Evolutionary conservation across 768 basidiomycete genomes (phyloP).

Genomic region (Butyriboletus loyo): DNA sequence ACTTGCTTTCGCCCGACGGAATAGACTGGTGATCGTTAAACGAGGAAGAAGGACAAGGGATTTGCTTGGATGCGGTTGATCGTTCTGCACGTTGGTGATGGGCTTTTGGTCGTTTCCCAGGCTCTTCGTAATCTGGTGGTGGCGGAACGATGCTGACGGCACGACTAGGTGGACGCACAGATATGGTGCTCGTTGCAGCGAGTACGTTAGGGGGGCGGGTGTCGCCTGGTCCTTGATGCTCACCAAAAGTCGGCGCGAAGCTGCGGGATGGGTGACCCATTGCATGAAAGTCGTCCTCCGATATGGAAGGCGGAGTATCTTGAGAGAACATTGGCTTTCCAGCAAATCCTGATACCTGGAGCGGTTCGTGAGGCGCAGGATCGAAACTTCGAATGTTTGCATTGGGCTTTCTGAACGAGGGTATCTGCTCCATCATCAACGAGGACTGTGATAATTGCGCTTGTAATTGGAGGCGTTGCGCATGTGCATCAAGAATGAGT

Average conservation of each 20-base stretch:
- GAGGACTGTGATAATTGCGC: slow-evolving; percentile 6
- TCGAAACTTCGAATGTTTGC: slow-evolving; percentile 7
- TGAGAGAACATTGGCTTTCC: slow-evolving; percentile 11
- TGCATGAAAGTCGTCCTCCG: slow-evolving; percentile 37
- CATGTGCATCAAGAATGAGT: slow-evolving; percentile 59
- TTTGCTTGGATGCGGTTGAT: slow-evolving; percentile 2
- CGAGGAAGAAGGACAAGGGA: not conserved
- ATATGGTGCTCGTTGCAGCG: not conserved
- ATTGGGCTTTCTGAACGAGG: slow-evolving; percentile 7
- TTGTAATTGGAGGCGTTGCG: slow-evolving; percentile 22
- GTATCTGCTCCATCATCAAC: slow-evolving; percentile 8
- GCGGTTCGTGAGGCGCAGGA: not conserved
- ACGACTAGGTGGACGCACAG: slow-evolving; percentile 27
- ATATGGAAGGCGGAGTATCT: slow-evolving; percentile 28
- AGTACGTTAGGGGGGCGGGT: not conserved
- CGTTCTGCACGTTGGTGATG: slow-evolving; percentile 8
- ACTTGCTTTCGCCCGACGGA: not conserved
- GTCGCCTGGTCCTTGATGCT: slow-evolving; percentile 1
- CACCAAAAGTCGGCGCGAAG: slow-evolving; percentile 2
- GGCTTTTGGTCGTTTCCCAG: slow-evolving; percentile 13
- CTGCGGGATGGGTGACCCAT: slow-evolving; percentile 10
- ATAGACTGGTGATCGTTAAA: slow-evolving; percentile 8
- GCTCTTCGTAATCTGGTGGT: slow-evolving; percentile 20
- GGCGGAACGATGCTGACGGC: slow-evolving; percentile 32
- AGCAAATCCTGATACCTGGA: not conserved